A percentile compares a stretch with the other conserved stretches of the same genome.
These are phyloP conservation scores for Tagetes patula DNA, from an alignment of 129 eudicot genomes.

Conservation along the genomic window DNA sequence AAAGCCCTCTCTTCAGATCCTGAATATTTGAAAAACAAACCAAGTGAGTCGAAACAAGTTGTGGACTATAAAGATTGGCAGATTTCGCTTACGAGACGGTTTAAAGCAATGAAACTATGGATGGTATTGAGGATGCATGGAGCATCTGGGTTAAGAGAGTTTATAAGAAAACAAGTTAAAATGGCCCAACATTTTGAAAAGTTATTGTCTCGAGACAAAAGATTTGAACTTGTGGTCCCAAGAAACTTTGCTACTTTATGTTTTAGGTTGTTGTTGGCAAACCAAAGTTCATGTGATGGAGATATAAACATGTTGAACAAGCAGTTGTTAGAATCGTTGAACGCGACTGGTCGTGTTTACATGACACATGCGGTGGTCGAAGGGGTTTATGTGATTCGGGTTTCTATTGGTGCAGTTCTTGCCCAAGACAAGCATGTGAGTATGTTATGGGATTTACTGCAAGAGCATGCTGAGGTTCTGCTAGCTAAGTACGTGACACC, in stretches of 20 bases:
- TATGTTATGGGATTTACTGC: constrained; percentile 3
- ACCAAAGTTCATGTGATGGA: neutral
- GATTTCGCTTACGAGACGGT: constrained; percentile 3
- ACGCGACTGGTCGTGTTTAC: neutral
- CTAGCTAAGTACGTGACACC: neutral
- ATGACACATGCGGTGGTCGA: constrained; percentile 6
- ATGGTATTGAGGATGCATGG: constrained; percentile 27
- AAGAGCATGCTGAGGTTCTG: neutral
- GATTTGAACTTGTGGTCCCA: constrained; percentile 39
- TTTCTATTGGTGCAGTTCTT: constrained; percentile 4
- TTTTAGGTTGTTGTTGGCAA: constrained; percentile 7
- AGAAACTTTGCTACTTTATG: constrained; percentile 13
- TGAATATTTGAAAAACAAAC: constrained; percentile 17
- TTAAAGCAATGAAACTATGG: neutral
- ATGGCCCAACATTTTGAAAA: constrained; percentile 34
- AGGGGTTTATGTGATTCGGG: constrained; percentile 8
- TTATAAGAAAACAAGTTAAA: constrained; percentile 23
- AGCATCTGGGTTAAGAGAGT: constrained; percentile 1
- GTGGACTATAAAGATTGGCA: constrained; percentile 43
- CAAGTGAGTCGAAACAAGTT: neutral
- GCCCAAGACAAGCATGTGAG: neutral
- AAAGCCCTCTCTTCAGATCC: constrained; percentile 25
- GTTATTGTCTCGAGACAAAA: constrained; percentile 21
- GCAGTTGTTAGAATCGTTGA: constrained; percentile 3
- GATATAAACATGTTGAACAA: neutral